Evolutionary conservation across 768 basidiomycete species (phyloP).

Genomic region (Tylopilus intermedius): DNA sequence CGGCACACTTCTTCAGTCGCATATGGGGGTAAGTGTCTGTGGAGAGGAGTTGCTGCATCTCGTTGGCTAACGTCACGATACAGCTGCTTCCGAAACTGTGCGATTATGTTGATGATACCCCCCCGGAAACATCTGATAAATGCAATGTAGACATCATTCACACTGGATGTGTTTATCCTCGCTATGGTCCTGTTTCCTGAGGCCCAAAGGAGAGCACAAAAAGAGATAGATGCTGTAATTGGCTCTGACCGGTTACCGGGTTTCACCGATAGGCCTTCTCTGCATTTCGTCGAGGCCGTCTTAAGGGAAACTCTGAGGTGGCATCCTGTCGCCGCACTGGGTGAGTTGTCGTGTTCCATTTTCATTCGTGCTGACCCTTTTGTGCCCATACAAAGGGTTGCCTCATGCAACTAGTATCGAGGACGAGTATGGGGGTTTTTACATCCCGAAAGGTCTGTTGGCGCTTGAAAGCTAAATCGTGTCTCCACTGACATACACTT

Average conservation of each 20-base stretch:
- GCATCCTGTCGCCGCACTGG: conserved; percentile 20
- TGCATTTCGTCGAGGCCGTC: conserved; percentile 26
- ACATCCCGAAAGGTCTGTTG: conserved; percentile 22
- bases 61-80: conserved; percentile 1
- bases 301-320: conserved; percentile 22
- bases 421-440: conserved; percentile 23
- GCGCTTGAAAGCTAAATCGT: not conserved
- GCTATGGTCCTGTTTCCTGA: conserved; percentile 28
- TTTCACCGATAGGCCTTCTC: conserved; percentile 20
- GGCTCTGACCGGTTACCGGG: conserved; percentile 18
- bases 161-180: conserved; percentile 23
- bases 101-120: not conserved
- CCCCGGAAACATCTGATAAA: not conserved
- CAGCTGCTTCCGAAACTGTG: conserved; percentile 28
- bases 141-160: conserved; percentile 17
- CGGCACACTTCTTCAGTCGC: conserved; percentile 20
- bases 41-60: not conserved
- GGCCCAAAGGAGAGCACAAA: conserved; percentile 19
- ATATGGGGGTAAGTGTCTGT: conserved; percentile 18
- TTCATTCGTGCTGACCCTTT: conserved; percentile 1
- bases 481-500: not conserved
- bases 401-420: conserved; percentile 19
- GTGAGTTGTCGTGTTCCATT: conserved; percentile 10
- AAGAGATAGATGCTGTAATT: conserved; percentile 22
- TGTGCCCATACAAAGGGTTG: conserved; percentile 10